Evolutionary conservation across 768 basidiomycete species (phyloP).

Genomic region (Kwoniella sp.): DNA sequence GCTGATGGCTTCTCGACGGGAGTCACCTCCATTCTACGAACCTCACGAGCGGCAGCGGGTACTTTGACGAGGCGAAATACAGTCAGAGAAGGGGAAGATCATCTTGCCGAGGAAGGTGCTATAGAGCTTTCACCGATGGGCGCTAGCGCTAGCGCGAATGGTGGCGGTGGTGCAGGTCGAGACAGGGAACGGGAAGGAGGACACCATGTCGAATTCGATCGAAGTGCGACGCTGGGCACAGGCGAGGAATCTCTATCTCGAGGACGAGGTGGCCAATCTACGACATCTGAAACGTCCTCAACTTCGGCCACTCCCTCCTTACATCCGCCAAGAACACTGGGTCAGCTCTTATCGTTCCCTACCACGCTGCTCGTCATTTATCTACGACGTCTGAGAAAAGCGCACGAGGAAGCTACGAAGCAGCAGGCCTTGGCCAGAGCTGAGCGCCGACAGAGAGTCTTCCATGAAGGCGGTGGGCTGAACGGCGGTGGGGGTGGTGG

Average conservation of each 20-base stretch:
- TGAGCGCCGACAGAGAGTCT: constrained; percentile 33
- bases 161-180: background rate
- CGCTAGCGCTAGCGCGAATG: background rate
- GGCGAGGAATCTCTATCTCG: constrained; percentile 8
- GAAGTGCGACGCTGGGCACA: constrained; percentile 3
- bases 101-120: constrained; percentile 19
- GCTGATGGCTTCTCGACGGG: constrained; percentile 35
- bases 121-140: constrained; percentile 19
- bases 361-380: constrained; percentile 47
- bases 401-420: constrained; percentile 52
- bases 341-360: constrained; percentile 47
- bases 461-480: constrained; percentile 66
- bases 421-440: constrained; percentile 43
- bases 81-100: constrained; percentile 23
- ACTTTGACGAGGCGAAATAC: constrained; percentile 31
- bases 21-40: constrained; percentile 44
- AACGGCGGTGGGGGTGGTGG: constrained; percentile 49
- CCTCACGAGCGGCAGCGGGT: constrained; percentile 21
- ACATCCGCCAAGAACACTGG: constrained; percentile 42
- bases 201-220: constrained; percentile 25
- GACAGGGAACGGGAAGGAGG: constrained; percentile 1
- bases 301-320: constrained; percentile 48
- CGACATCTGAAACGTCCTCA: constrained; percentile 45
- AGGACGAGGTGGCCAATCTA: constrained; percentile 19
- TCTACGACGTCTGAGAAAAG: constrained; percentile 43